phyloP scores from a whole-genome alignment of 257 asterid species.

The Nicotiana benthamiana region DNA sequence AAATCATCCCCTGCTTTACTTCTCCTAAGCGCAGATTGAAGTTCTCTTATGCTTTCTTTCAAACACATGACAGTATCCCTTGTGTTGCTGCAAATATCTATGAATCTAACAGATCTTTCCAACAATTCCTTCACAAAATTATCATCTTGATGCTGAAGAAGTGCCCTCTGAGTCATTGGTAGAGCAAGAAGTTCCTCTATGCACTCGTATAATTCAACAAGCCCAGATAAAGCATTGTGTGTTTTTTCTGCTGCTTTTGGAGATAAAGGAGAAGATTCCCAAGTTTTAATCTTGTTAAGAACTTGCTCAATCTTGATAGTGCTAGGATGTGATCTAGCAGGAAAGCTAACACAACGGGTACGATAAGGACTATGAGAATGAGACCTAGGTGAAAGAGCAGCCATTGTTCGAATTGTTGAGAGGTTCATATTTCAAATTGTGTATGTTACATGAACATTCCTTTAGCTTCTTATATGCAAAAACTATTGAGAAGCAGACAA shows the following conservation, averaged over 20 bases:
- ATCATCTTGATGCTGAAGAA: conserved; percentile 15
- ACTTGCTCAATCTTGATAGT: conserved; percentile 23
- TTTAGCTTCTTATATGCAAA: conserved; percentile 2
- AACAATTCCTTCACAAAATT: conserved; percentile 14
- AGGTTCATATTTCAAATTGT: neutral
- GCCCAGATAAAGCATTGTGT: conserved; percentile 14
- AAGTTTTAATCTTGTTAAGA: conserved; percentile 24
- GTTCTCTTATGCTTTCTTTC: conserved; percentile 19
- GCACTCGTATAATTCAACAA: conserved; percentile 22
- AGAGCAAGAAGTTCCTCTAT: conserved; percentile 25
- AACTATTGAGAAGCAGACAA: neutral
- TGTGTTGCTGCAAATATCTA: conserved; percentile 27
- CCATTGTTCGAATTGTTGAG: conserved; percentile 9
- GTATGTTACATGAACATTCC: neutral
- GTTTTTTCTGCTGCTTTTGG: conserved; percentile 7
- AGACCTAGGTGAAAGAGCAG: conserved; percentile 16
- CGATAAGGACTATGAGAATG: conserved; percentile 11
- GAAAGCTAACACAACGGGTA: conserved; percentile 28
- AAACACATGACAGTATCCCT: conserved; percentile 19
- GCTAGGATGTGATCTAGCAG: conserved; percentile 31
- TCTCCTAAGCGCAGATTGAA: conserved; percentile 29
- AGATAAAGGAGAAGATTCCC: conserved; percentile 3
- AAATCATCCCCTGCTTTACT: conserved; percentile 22
- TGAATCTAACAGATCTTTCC: conserved; percentile 23
- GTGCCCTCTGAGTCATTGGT: conserved; percentile 18